Evolutionary conservation across 352 stramenopile genomes (phyloP), one percentile per base, ranked within the genome.

Genomic region (Phytophthora sp.): DNA sequence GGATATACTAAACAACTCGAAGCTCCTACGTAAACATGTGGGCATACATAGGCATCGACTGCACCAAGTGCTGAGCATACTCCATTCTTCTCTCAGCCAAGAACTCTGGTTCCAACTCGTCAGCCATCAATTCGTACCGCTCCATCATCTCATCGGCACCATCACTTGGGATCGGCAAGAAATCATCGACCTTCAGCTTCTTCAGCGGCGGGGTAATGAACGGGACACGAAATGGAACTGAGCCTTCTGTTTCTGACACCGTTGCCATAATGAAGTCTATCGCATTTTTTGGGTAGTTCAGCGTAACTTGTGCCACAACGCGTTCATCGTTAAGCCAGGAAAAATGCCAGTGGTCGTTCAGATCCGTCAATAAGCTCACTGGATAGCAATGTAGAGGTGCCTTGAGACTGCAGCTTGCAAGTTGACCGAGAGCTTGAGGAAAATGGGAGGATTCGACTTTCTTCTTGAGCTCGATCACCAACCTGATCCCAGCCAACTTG

Each of bases 91-190:
- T 76, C 42, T 15, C 66, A 57, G 51, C 60, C 0, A 73, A 30
- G 54, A 79, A 76, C 45, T 73, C 57, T 31, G 66, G 59, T 49
- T 76, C 55, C 52, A 79, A 27, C 35, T 49, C 71, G 47, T 76
- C 71, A 12, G 66, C 62, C 44, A 63, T 63, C 15, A 53, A 54
- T 41, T 51, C 41, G 38, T 52, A 62, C 45, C 39, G 35, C 54
- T 45, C 54, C 20, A 79, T 73, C 66, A 79, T 73, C 24, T 79
- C 62, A 7, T 69, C 66, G 27, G 66, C 61, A 56, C 21, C 63
- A 69, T 73, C 58, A 67, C 42, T 21, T 20, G 23, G 57, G 47
- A 39, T 54, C 0, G 59, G 63, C 49, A 57, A 55, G 20, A 71
- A 71, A 21, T 66, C 63, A 44, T 62, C 63, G 18, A 71, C 18